Base-by-base conservation (phyloP, 2,329 filamentous ascomycete species). In the Cladosporium sp. region DNA sequence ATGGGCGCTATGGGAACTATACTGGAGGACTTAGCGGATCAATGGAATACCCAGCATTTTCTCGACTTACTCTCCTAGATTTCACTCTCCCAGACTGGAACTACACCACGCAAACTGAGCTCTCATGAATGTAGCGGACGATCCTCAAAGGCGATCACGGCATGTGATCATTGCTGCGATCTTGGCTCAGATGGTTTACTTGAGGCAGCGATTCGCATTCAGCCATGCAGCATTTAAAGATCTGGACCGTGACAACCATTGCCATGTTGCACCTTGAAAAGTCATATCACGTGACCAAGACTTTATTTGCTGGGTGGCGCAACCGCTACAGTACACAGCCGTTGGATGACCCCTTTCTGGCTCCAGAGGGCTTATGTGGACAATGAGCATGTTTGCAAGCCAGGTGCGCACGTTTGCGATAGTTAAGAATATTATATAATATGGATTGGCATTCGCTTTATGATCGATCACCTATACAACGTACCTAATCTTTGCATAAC, bases 1-100 rank as follows among this genome's bases (percentile, higher is more conserved):
- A 28, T 63, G 32, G 60, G 60, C 60, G 60, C 49, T 63, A 28
- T 63, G 32, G 60, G 60, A 49, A 49, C 49, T 63, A 48, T 23
- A 48, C 23, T 26, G 28, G 39, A 36, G 59, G 48, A 25, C 23
- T 43, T 25, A 51, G 34, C 36, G 49, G 60, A 63, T 51, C 49
- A 48, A 56, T 63, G 60, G 49, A 56, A 56, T 56, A 63, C 34
- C 49, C 58, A 36, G n/a, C 58, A 61, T 32, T 61, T 49, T 34
- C 11, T 46, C 39, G 21, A 46, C 39, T 53, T 46, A 21, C 10
- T 23, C 10, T 21, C 10, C n/a, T n/a, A 46, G 39, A 46, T 10
- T n/a, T 46, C n/a, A 11, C 39, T 23, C n/a, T 21, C n/a, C 6
- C 10, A 11, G 18, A 21, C 16, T 21, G n/a, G n/a, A 21, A 46